These are phyloP conservation scores for Phanerochaete sordida DNA, from an alignment of 768 basidiomycete species.

Conservation along the genomic window DNA sequence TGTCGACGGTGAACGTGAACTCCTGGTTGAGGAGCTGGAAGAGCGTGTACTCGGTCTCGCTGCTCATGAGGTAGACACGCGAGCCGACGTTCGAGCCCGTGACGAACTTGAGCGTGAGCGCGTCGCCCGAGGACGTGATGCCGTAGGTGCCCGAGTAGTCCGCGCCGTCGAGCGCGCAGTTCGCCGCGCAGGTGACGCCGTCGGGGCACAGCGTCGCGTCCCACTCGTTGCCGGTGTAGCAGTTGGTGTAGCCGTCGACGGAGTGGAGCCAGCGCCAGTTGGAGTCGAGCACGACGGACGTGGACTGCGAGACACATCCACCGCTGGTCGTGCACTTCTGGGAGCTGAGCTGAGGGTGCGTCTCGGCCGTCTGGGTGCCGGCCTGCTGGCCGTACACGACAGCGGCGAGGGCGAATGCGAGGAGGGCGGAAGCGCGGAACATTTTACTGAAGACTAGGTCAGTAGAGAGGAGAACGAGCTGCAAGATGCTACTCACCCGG, in stretches of 20 bases:
- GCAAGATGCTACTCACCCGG: neutral
- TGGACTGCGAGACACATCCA: conserved; percentile 32
- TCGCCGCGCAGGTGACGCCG: conserved; percentile 40
- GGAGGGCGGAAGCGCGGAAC: conserved; percentile 28
- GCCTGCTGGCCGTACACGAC: conserved; percentile 47
- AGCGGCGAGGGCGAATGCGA: conserved; percentile 29
- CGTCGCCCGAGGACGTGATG: conserved; percentile 28
- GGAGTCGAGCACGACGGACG: conserved; percentile 44
- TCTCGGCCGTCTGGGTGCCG: conserved; percentile 45
- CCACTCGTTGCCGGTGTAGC: conserved; percentile 57
- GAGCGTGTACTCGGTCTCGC: conserved; percentile 38
- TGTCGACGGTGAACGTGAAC: conserved; percentile 61
- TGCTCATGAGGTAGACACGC: conserved; percentile 47
- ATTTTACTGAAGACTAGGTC: conserved; percentile 12
- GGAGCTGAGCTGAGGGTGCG: conserved; percentile 42
- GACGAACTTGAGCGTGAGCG: conserved; percentile 30
- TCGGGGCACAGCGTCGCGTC: conserved; percentile 49
- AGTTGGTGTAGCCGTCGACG: conserved; percentile 32
- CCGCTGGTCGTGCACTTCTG: conserved; percentile 45
- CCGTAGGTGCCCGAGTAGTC: conserved; percentile 32
- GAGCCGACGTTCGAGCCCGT: conserved; percentile 32
- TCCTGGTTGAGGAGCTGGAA: conserved; percentile 55
- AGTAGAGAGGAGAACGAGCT: neutral
- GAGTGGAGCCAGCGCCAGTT: conserved; percentile 50
- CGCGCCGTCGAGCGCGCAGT: conserved; percentile 32